These are phyloP conservation scores for Chlamydomonas incerta DNA, from an alignment of 139 green algal species.

Conservation along the genomic window DNA sequence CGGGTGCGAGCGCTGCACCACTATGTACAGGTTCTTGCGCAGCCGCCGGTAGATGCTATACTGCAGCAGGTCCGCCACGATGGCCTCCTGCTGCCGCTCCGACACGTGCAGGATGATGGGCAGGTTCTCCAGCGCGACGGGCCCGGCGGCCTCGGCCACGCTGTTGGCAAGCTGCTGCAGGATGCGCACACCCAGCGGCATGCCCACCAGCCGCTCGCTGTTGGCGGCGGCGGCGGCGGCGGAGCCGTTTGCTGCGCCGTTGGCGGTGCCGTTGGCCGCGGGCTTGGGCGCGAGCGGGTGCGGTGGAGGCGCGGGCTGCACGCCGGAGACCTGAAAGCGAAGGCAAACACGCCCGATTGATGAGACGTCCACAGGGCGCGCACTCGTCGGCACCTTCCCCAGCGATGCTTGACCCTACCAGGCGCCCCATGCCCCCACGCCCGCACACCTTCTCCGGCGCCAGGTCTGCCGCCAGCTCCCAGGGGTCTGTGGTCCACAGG, in stretches of 20 bases:
- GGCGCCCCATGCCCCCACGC: too few relatives aligned
- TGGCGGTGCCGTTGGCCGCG: not conserved
- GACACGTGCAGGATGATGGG: constrained; percentile 36
- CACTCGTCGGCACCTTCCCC: too few relatives aligned
- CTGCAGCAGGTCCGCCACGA: constrained; percentile 36
- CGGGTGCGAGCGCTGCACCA: constrained; percentile 11
- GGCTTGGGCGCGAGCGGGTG: not conserved
- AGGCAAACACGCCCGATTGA: too few relatives aligned
- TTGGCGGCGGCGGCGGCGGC: too few relatives aligned
- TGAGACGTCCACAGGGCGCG: too few relatives aligned
- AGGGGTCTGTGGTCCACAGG: constrained; percentile 39
- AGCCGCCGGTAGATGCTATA: constrained; percentile 37
- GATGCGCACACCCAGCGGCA: constrained; percentile 32
- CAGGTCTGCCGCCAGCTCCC: constrained; percentile 36
- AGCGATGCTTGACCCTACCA: too few relatives aligned
- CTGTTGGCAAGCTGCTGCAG: constrained; percentile 42
- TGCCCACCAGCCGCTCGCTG: constrained; percentile 9
- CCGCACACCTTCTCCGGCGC: constrained; percentile 11
- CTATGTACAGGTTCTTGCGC: constrained; percentile 23
- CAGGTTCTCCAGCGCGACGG: not conserved
- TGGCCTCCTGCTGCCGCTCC: constrained; percentile 17
- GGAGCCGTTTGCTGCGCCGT: too few relatives aligned
- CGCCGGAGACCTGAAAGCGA: not conserved
- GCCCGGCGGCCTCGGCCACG: constrained; percentile 27
- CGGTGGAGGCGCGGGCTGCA: not conserved